A percentile compares a stretch with the other conserved stretches of the same genome.
phyloP scores from a whole-genome alignment of 2,329 filamentous ascomycete genomes.

The Scopulariopsis brevicaulis region DNA sequence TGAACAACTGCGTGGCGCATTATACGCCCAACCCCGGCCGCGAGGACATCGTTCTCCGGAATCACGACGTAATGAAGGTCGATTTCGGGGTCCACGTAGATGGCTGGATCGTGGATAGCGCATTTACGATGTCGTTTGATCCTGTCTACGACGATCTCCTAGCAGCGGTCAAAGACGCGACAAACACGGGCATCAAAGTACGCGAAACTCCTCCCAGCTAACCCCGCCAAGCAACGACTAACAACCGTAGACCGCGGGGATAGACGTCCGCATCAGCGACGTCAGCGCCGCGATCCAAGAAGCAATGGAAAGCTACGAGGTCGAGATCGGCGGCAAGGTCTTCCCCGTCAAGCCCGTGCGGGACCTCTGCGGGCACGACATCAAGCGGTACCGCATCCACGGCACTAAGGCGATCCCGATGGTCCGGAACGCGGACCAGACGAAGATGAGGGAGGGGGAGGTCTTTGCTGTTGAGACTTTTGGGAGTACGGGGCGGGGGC shows the following conservation, averaged over 20 bases:
- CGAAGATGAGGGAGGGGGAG: constrained; percentile 80
- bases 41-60: constrained; percentile 53
- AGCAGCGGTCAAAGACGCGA: constrained; percentile 61
- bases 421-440: constrained; percentile 62
- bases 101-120: constrained; percentile 69
- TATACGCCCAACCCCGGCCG: constrained; percentile 83
- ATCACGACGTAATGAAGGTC: constrained; percentile 70
- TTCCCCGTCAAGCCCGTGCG: constrained; percentile 61
- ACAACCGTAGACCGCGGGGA: constrained; percentile 49
- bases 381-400: constrained; percentile 65
- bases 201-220: background rate
- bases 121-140: constrained; percentile 69
- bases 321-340: constrained; percentile 56
- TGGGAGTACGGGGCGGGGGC: constrained; percentile 65
- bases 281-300: constrained; percentile 63
- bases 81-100: constrained; percentile 75
- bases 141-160: constrained; percentile 64
- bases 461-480: constrained; percentile 78
- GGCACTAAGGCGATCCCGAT: constrained; percentile 72
- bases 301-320: constrained; percentile 67
- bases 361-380: constrained; percentile 66
- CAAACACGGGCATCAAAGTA: constrained; percentile 67
- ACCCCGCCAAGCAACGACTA: background rate
- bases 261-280: constrained; percentile 66
- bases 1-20: constrained; percentile 79